These are phyloP conservation scores for Solanum hybrid DNA, from an alignment of 305 asterid species.

Conservation along the genomic window DNA sequence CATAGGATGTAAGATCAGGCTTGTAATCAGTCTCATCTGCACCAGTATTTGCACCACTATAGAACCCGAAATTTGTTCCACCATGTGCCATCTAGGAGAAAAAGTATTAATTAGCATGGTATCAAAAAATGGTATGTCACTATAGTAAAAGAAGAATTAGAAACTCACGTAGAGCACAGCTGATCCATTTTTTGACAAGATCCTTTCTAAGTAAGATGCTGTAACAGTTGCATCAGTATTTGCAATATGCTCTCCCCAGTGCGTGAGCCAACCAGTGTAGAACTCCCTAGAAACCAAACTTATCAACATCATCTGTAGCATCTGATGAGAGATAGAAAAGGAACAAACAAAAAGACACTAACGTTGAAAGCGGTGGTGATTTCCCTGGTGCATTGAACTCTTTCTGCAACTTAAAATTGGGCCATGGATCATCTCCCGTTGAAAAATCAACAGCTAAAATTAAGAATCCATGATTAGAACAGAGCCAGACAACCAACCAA, in stretches of 20 bases:
- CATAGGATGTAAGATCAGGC: conserved; percentile 93
- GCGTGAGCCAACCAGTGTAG: conserved; percentile 97
- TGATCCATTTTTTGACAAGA: conserved; percentile 75
- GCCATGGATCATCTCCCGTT: conserved; percentile 83
- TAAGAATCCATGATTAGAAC: background rate
- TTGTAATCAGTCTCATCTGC: conserved; percentile 58
- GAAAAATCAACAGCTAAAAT: conserved; percentile 73
- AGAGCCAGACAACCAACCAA: background rate
- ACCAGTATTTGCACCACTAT: conserved; percentile 90
- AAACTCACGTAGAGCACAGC: conserved; percentile 79
- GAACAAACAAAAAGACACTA: conserved; percentile 19
- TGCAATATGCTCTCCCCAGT: conserved; percentile 82
- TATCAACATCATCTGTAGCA: conserved; percentile 5
- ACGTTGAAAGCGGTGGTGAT: conserved; percentile 92
- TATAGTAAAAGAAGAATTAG: conserved; percentile 15
- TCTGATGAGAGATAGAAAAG: background rate
- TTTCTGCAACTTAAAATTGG: conserved; percentile 74
- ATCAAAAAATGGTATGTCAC: conserved; percentile 10
- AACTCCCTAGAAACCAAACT: conserved; percentile 52
- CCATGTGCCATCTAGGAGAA: conserved; percentile 82
- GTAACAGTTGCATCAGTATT: conserved; percentile 64
- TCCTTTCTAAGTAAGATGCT: conserved; percentile 61
- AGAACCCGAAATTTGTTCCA: conserved; percentile 89
- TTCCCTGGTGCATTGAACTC: conserved; percentile 73
- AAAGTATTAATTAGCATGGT: conserved; percentile 5